Base-by-base conservation (phyloP, 1,284 basidiomycete species). In the Heliocybe sulcata region DNA sequence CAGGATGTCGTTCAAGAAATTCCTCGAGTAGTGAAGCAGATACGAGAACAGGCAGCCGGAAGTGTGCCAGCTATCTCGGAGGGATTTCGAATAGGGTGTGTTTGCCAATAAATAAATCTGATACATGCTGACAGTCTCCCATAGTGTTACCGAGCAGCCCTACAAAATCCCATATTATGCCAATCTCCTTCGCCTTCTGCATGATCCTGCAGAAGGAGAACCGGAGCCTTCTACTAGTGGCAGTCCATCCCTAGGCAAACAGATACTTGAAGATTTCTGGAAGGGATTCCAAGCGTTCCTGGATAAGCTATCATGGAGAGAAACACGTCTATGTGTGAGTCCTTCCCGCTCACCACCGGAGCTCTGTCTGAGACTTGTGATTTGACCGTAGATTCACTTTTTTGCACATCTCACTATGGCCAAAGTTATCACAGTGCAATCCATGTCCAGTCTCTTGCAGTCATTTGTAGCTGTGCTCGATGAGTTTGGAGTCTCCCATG, bases 91-190 rank as follows among this genome's bases (percentile, higher is more conserved):
- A 76, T 87, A 69, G 87, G 81, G 91, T 90, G 61, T 47, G 74
- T 72, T 31, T 12, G 29, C 29, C 29, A 31, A 31, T 4, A 6
- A 4, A 6, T 12, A 31, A 12, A 31, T 45, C 55, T 56, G 48
- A 60, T 27, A 62, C 54, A 23, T 47, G 12, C 14, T 14, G 45
- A 31, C 29, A 12, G 29, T 4, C 29, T 31, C 6, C 8, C 35
- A 51, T 64, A 85, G 85, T 26, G 81, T 95, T 51, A 92, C 87
- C 0, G 92, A 97, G 69, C 85, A 95, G 63, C 94, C 94, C 0
- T 94, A 84, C 75, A 98, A 98, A 75, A 88, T 91, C 50, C 87
- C 91, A 0, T 90, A 87, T 66, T 94, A 93, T 69, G 91, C 90
- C 11, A 81, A 90, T 10, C 71, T 96, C n/a, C 77, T 96, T 33